A percentile compares a stretch with the other conserved stretches of the same genome.
phyloP scores from a whole-genome alignment of 306 rosid genomes.

The Dicorynia guianensis region DNA sequence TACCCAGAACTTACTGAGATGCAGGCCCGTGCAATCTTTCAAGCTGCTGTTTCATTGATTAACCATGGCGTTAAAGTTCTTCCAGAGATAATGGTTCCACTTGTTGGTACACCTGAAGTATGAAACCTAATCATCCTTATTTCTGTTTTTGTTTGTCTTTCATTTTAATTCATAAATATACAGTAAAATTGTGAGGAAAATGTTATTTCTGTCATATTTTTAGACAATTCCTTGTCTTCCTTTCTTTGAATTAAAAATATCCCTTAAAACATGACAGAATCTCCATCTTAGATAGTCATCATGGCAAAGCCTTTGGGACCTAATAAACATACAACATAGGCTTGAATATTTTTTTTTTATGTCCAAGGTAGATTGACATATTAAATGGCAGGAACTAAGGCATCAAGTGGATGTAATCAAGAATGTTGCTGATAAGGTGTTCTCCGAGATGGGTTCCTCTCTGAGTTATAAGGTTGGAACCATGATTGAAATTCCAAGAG shows the following conservation, averaged over 20 bases:
- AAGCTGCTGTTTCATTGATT: conserved; percentile 81
- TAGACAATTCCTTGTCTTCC: neutral
- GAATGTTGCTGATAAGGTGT: conserved; percentile 77
- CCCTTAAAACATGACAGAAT: conserved; percentile 28
- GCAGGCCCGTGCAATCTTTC: conserved; percentile 93
- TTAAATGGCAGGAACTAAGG: conserved; percentile 68
- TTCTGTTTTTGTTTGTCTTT: conserved; percentile 7
- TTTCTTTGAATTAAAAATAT: neutral
- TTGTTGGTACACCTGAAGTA: conserved; percentile 94
- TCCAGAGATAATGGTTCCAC: conserved; percentile 99
- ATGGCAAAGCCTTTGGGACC: conserved; percentile 5
- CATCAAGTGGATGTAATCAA: conserved; percentile 79
- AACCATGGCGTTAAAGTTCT: conserved; percentile 74
- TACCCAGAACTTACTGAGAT: conserved; percentile 93
- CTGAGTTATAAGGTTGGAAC: conserved; percentile 88
- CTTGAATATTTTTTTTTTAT: neutral
- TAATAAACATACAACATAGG: neutral
- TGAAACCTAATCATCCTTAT: conserved; percentile 36
- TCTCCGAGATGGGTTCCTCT: conserved; percentile 83
- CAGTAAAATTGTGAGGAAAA: conserved; percentile 4
- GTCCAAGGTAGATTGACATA: conserved; percentile 14
- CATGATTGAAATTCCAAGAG: conserved; percentile 98
- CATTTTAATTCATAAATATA: conserved; percentile 21
- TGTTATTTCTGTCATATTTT: neutral
- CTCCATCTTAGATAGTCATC: neutral